These are phyloP conservation scores for Proteromonas lacertae DNA, from an alignment of 352 stramenopile genomes.

Conservation along the genomic window DNA sequence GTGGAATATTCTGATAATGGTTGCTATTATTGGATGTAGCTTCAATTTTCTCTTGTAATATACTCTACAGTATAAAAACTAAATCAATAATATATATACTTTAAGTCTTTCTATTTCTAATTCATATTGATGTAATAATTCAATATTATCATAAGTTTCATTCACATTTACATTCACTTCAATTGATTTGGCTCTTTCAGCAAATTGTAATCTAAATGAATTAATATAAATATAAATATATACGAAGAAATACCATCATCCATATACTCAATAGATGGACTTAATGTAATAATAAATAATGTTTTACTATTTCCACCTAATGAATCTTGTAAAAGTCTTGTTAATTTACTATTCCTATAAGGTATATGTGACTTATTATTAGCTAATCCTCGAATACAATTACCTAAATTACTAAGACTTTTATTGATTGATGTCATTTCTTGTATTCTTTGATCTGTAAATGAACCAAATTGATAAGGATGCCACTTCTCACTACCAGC, in stretches of 20 bases:
- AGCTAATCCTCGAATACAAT: constrained; percentile 33
- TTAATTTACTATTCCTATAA: too few relatives aligned
- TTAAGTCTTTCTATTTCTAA: neutral
- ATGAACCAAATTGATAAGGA: too few relatives aligned
- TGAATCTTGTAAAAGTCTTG: too few relatives aligned
- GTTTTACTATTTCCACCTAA: too few relatives aligned
- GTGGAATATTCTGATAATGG: neutral
- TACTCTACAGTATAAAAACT: neutral
- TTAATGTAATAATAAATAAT: too few relatives aligned
- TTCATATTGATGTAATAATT: neutral
- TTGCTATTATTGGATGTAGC: neutral
- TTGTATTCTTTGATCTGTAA: constrained; percentile 32
- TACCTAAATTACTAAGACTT: constrained; percentile 45
- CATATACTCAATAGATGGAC: too few relatives aligned
- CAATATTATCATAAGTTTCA: neutral
- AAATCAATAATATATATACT: neutral
- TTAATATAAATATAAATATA: too few relatives aligned
- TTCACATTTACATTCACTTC: neutral
- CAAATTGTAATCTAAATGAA: constrained; percentile 2
- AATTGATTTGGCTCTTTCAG: neutral
- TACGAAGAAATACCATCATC: too few relatives aligned
- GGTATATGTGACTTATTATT: too few relatives aligned
- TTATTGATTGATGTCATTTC: constrained; percentile 76
- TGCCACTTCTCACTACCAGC: constrained; percentile 53
- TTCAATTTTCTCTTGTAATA: neutral